Base-by-base conservation (phyloP, 2,329 filamentous ascomycete species). In the Alternaria dauci region DNA sequence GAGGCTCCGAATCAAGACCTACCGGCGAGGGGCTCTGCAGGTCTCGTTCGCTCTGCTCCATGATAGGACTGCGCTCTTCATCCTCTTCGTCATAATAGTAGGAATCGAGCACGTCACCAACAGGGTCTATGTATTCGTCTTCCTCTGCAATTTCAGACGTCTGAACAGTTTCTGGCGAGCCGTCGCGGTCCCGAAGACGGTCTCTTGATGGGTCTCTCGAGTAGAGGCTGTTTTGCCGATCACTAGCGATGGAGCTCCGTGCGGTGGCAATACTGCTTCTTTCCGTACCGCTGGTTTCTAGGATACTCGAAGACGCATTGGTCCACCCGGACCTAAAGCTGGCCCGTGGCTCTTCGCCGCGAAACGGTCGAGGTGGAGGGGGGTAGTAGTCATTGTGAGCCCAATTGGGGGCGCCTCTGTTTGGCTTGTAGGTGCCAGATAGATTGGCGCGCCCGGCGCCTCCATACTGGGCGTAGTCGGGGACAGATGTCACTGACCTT, bases 231-330 rank as follows among this genome's bases (percentile, higher is more conserved):
- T 56, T 63, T 20, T 69, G 72, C 18, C 61, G 66, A 83, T 95
- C 80, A 81, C 84, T 90, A 4, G 57, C 64, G 54, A 89, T 84
- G 2, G 91, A 93, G 81, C 91, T 96, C 61, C 88, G 87, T 69
- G 91, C 93, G 4, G 93, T 95, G 65, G 90, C 77, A 51, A 95
- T 84, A 73, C 93, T 97, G 76, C 92, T 96, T 62, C 92, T 86
- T 73, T 94, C 92, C 1, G 92, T 96, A n/a, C 86, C 85, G 63
- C 85, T 86, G 7, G 81, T 73, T 43, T 86, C 85, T 52, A 86
- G 79, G 41, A 83, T 78, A 71, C 86, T 89, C 16, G 87, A 89
- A 55, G 83, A 83, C 4, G 82, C 76, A 61, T 78, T 86, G 4
- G 88, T 90, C 74, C 87, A 79, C 26, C 82, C 85, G 4, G 88